Conservation (phyloP, 371 early-diverging fungal species). For the Massospora cicadina region DNA sequence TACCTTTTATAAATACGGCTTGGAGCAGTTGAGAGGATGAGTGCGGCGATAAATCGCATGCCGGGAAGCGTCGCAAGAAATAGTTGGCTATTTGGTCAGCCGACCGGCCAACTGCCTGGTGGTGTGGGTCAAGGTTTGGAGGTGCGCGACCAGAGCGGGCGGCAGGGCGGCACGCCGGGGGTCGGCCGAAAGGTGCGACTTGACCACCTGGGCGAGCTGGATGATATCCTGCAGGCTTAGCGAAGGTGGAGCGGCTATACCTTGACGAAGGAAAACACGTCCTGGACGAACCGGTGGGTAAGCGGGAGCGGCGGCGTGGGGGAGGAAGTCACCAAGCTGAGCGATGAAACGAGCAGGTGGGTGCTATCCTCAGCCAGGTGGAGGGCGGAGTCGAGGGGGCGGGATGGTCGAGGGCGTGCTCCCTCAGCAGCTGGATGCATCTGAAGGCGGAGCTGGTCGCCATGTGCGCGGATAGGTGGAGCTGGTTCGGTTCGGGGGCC, state of each 20-base stretch:
- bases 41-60: no score
- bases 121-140: neutral
- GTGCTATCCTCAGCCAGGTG: conserved; percentile 1
- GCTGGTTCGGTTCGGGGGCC: neutral
- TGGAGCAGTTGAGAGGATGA: no score
- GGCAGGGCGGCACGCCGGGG: neutral
- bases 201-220: neutral
- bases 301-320: neutral
- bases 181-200: neutral
- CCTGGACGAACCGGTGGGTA: neutral
- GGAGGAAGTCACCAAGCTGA: neutral
- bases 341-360: neutral
- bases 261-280: neutral
- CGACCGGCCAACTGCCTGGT: neutral
- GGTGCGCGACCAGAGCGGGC: neutral
- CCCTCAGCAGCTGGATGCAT: neutral
- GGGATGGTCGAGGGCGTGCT: neutral
- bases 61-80: no score
- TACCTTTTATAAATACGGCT: no score
- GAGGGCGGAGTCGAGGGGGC: neutral
- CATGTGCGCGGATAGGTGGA: neutral
- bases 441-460: conserved; percentile 1
- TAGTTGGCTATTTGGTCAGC: neutral
- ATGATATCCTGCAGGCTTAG: neutral
- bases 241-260: neutral